phyloP scores from a whole-genome alignment of 257 asterid genomes.

The Salvia rosmarinus region DNA sequence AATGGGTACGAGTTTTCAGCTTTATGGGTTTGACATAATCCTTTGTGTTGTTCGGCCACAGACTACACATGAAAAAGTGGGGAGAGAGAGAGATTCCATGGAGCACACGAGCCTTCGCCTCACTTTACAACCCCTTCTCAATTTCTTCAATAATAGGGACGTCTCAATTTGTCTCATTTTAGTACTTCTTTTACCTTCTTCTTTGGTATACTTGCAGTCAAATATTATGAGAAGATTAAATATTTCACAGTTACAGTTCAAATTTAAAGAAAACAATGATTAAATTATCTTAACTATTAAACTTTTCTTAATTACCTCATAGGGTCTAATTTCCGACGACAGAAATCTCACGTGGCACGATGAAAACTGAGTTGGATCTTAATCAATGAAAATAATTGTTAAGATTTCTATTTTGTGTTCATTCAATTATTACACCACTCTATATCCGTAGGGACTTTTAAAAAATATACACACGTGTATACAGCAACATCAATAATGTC shows the following conservation, averaged over 20 bases:
- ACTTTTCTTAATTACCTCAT: no score
- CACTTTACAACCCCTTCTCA: conserved; percentile 24
- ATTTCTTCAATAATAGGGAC: neutral
- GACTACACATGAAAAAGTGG: neutral
- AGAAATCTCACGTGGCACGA: no score
- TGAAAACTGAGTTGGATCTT: no score
- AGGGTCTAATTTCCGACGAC: no score
- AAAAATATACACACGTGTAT: neutral
- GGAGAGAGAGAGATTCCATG: neutral
- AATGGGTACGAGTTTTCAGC: neutral
- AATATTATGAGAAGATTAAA: no score
- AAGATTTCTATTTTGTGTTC: neutral
- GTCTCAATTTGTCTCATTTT: neutral
- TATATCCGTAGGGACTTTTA: neutral
- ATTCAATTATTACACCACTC: neutral
- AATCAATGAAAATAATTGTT: neutral
- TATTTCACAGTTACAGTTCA: no score
- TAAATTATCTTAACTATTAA: no score
- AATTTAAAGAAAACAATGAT: no score
- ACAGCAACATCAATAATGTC: neutral
- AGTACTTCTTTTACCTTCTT: neutral
- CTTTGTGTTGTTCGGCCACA: neutral
- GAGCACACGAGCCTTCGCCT: conserved; percentile 6
- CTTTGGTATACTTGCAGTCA: neutral
- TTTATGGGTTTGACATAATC: conserved; percentile 15